A percentile compares a stretch with the other conserved stretches of the same genome.
phyloP scores from a whole-genome alignment of 176 grass and related monocot species.

The Cenchrus purpureus region DNA sequence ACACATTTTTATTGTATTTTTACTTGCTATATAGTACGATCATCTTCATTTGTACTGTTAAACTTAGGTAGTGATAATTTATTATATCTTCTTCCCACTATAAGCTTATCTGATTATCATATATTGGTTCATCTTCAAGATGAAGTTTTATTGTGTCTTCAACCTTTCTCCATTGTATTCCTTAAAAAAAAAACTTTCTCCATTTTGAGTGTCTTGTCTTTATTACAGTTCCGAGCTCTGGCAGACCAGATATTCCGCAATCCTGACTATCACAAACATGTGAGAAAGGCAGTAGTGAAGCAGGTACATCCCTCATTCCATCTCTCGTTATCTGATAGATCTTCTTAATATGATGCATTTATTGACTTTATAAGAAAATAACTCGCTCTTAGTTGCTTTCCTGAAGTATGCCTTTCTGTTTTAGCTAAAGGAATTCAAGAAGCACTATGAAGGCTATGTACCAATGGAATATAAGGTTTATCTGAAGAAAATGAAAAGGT shows the following conservation, averaged over 20 bases:
- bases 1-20: conserved; percentile 9
- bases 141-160: neutral
- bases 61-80: neutral
- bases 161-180: neutral
- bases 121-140: neutral
- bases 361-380: neutral
- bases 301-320: conserved; percentile 52
- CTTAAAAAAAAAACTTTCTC: too few relatives aligned
- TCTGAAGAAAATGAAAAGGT: conserved; percentile 98
- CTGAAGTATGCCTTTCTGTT: conserved; percentile 38
- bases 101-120: neutral
- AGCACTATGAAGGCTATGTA: conserved; percentile 94
- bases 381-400: conserved; percentile 5
- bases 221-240: conserved; percentile 91
- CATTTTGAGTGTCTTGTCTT: conserved; percentile 6
- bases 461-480: conserved; percentile 97
- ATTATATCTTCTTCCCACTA: neutral
- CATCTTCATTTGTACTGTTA: neutral
- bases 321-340: conserved; percentile 34
- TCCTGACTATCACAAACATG: conserved; percentile 93
- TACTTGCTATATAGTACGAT: neutral
- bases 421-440: conserved; percentile 90
- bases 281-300: conserved; percentile 77
- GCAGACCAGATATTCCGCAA: conserved; percentile 98
- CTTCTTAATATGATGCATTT: neutral